phyloP scores from a whole-genome alignment of 2,329 filamentous ascomycete species.

The Sporothrix brunneoviolacea region DNA sequence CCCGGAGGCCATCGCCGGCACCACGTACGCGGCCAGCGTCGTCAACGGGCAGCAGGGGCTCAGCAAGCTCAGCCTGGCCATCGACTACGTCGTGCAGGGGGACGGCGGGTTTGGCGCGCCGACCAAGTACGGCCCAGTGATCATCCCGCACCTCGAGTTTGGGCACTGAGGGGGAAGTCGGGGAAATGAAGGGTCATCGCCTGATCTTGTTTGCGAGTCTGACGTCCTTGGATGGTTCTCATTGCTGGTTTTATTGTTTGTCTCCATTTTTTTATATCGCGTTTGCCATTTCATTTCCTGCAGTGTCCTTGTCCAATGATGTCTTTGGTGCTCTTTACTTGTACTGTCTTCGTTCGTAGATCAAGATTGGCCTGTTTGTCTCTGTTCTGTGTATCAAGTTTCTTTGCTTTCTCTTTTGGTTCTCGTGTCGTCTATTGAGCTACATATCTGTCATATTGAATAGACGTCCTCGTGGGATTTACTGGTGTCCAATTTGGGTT shows the following conservation, averaged over 20 bases:
- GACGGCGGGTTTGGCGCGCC: slow-evolving; percentile 68
- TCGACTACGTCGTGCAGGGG: slow-evolving; percentile 95
- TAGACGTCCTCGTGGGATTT: too few relatives aligned
- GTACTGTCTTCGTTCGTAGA: too few relatives aligned
- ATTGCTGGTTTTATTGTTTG: not conserved
- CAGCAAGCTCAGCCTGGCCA: slow-evolving; percentile 73
- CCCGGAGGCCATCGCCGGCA: slow-evolving; percentile 59
- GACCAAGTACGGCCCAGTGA: slow-evolving; percentile 94
- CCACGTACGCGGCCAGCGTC: slow-evolving; percentile 26
- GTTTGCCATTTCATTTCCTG: not conserved
- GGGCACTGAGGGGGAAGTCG: slow-evolving; percentile 41
- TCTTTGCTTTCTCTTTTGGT: slow-evolving; percentile 3
- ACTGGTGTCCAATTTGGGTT: too few relatives aligned
- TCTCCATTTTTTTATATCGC: not conserved
- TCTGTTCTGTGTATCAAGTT: not conserved
- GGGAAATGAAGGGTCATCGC: not conserved
- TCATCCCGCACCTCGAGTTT: slow-evolving; percentile 80
- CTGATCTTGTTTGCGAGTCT: not conserved
- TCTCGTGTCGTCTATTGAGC: not conserved
- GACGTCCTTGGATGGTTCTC: not conserved
- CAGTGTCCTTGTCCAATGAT: not conserved
- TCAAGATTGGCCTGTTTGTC: not conserved
- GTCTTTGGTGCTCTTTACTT: slow-evolving; percentile 2
- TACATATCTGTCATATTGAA: not conserved
- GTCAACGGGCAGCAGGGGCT: slow-evolving; percentile 34